Base-by-base conservation (phyloP, 495 filamentous ascomycete genomes). In the Clohesyomyces aquaticus region DNA sequence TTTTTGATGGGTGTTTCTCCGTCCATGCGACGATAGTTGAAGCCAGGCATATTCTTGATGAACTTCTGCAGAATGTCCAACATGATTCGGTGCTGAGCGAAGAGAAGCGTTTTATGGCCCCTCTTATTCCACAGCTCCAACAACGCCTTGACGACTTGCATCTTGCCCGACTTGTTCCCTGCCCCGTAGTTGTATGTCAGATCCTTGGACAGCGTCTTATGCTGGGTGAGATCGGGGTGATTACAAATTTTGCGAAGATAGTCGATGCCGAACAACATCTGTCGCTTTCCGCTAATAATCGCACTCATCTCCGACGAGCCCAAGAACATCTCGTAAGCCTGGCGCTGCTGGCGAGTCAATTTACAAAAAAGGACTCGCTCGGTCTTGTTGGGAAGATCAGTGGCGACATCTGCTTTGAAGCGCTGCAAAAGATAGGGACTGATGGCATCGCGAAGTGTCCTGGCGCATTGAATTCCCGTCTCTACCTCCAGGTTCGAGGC, bases 291-390 rank as follows among this genome's bases (percentile, higher is more conserved):
- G 41, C 81, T 83, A 12, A 90, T 73, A 57, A 98, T 93, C 0
- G 85, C 82, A 18, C 81, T 81, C 82, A 96, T 90, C 25, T 96
- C 91, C 12, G 88, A 83, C 0, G 91, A 96, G 29, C 76, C 77
- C n/a, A 98, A 80, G 69, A 96, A 97, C 10, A 78, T 70, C 68
- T 87, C 82, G 71, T 98, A 98, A 2, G 85, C 83, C 16, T 86
- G 81, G 43, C 87, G 79, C 73, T 98, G 94, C 0, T 80, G 75
- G 53, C 82, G 83, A 1, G 91, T 92, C 26, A 98, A 80, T 72
- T 93, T 93, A 78, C 94, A 98, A 75, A 97, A 98, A 1, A 98
- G 80, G 0, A 97, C 93, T 59, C 93, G 90, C 72, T 98, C 94
- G 63, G 82, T 94, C 80, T 98, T 98, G 74, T 93, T 87, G 0